Evolutionary conservation across 306 rosid genomes (phyloP).

Genomic region (Vicia faba): DNA sequence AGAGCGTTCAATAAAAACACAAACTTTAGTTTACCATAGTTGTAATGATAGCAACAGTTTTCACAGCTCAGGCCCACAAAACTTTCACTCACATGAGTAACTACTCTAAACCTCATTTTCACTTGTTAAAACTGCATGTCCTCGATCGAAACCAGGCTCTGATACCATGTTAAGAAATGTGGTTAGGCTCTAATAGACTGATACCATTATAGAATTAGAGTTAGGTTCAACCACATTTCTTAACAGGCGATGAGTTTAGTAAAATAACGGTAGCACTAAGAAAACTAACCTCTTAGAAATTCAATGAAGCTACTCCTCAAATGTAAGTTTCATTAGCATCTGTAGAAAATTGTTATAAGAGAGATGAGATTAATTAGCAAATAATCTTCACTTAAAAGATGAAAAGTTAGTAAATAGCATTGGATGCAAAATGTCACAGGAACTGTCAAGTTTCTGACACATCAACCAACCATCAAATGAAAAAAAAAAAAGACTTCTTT

Average conservation of each 20-base stretch:
- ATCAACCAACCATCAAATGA: conserved; percentile 48
- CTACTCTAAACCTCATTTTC: conserved; percentile 35
- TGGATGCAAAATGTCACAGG: conserved; percentile 33
- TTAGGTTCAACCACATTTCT: background rate
- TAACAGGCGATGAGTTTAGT: background rate
- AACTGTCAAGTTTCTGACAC: conserved; percentile 52
- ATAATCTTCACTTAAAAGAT: conserved; percentile 21
- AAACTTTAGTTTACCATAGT: conserved; percentile 49
- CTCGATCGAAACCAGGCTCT: no score
- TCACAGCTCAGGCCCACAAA: conserved; percentile 59
- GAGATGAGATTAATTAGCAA: conserved; percentile 12
- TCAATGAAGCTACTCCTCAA: conserved; percentile 24
- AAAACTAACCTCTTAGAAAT: conserved; percentile 36
- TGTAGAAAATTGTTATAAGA: conserved; percentile 10
- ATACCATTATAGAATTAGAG: no score
- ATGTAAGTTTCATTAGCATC: conserved; percentile 17
- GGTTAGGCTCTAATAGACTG: no score
- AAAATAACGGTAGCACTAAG: background rate
- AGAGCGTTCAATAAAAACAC: conserved; percentile 43
- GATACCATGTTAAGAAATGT: no score
- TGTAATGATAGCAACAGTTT: conserved; percentile 52
- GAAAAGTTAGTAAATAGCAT: background rate
- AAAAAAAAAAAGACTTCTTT: conserved; percentile 33
- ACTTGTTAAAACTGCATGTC: no score
- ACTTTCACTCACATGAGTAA: conserved; percentile 36